Evolutionary conservation across 192 early-diverging fungal species (phyloP), one percentile per base, ranked within the genome.

Genomic region (Oehlia diaphana): DNA sequence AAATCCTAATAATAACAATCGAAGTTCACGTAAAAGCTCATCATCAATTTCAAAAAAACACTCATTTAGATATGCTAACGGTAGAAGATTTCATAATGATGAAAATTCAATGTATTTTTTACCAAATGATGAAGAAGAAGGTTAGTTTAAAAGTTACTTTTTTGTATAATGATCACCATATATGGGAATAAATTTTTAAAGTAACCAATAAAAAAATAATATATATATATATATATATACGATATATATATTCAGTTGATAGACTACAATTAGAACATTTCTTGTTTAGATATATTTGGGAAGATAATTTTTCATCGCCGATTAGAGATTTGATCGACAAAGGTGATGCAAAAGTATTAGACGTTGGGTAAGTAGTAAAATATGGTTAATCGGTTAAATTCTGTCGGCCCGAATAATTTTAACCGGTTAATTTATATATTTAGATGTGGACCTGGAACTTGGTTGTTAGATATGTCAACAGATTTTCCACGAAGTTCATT

Each of bases 381-480:
- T 26, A 26, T 26, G 26, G 26, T 0, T 26, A 26, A 26, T 26
- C 26, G 16, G 39, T 42, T 42, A 42, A 42, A 42, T 42, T 7
- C 6, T 6, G 7, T 6, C 35, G 35, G 35, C 35, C 4, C 35
- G 35, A 37, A 37, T 37, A 37, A 37, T 37, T 37, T 37, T 37
- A 37, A 35, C 3, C 3, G n/a, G n/a, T n/a, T n/a, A n/a, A n/a
- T 35, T 35, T 35, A 35, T 3, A 35, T 47, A 26, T 26, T 26
- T 3, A 75, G 75, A 37, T 77, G 75, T 39, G 75, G 75, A 44
- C 84, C 84, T 39, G 83, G 72, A 7, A 80, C 83, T 23, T 84
- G 83, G 83, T 35, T 76, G 14, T 44, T 82, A 16, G 88, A 90
- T 53, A 88, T 90, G 85, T 85, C 89, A 13, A 84, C 84, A 10